Base-by-base conservation (phyloP, 1,139 yeast genomes). In the Meyerozyma elateridarum region DNA sequence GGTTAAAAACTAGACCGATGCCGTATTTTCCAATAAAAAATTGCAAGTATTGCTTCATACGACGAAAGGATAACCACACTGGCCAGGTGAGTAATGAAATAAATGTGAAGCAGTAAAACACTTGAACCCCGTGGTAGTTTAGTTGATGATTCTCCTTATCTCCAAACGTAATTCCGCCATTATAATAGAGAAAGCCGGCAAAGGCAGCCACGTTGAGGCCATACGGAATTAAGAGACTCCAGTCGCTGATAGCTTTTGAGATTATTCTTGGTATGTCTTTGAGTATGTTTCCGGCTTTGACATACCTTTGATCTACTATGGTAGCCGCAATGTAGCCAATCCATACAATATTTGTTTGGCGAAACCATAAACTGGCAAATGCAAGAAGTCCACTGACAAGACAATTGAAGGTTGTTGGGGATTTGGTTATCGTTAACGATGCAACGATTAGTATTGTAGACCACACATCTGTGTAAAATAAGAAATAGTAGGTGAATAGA, bases 311-410 rank as follows among this genome's bases (percentile, higher is more conserved):
- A 43, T 81, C 87, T 18, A 82, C 53, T n/a, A 76, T 59, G 2
- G 77, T 58, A 0, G 74, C 64, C 35, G 75, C 51, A n/a, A 80
- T 62, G 43, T 83, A 81, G 0, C 73, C 78, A 5, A 79, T 68
- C 98, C 98, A 91, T 0, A 88, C 64, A 22, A 91, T 79, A 48
- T 91, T 91, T 0, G 98, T 93, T 49, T 91, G 98, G 42, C 98
- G 73, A 48, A 91, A 80, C 55, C 76, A 63, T 28, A 91, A 62
- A 49, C 89, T 79, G 5, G 64, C 25, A 21, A 77, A 68, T 0
- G 79, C 83, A 16, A 75, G 46, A 1, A 70, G 4, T 0, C 78
- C 77, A 39, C 74, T 56, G 2, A 51, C 9, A 2, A 32, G 31
- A 1, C 59, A 42, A 9, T 49, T 49, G 1, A 39, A 25, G n/a